These are phyloP conservation scores for Kregervanrija pseudodelftensis DNA, from an alignment of 805 yeast species.

Conservation along the genomic window DNA sequence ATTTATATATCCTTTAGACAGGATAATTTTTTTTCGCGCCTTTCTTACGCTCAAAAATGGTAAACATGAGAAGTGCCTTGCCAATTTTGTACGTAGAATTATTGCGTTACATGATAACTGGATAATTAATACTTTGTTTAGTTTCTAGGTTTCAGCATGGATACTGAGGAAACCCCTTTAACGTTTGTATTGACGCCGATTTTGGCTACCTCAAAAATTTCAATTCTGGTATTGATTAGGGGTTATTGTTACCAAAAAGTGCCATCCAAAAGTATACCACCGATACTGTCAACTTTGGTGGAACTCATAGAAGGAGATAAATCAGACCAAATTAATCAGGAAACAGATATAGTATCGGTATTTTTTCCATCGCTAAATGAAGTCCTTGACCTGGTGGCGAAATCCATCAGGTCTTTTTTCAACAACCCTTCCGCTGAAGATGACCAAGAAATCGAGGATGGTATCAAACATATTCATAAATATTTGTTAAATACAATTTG, in stretches of 20 bases:
- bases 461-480: conserved; percentile 25
- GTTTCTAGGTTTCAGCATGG: not conserved
- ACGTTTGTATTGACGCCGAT: conserved; percentile 28
- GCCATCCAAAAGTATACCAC: conserved; percentile 32
- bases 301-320: conserved; percentile 30
- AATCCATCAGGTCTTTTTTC: conserved; percentile 9
- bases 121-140: too few species aligned
- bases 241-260: conserved; percentile 37
- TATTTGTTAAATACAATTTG: conserved; percentile 31
- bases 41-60: not conserved
- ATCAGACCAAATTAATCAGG: not conserved
- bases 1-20: not conserved
- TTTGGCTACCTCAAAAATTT: conserved; percentile 49
- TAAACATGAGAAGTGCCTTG: conserved; percentile 5
- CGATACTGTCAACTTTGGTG: conserved; percentile 36
- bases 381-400: conserved; percentile 13
- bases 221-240: conserved; percentile 40
- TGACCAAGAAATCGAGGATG: conserved; percentile 9
- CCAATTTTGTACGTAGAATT: not conserved
- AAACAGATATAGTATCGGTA: conserved; percentile 7
- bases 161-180: not conserved
- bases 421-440: not conserved
- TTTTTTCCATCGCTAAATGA: conserved; percentile 23
- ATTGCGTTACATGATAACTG: not conserved
- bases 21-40: not conserved